phyloP scores from a whole-genome alignment of 1,139 yeast genomes.

The Taphrina flavorubra region DNA sequence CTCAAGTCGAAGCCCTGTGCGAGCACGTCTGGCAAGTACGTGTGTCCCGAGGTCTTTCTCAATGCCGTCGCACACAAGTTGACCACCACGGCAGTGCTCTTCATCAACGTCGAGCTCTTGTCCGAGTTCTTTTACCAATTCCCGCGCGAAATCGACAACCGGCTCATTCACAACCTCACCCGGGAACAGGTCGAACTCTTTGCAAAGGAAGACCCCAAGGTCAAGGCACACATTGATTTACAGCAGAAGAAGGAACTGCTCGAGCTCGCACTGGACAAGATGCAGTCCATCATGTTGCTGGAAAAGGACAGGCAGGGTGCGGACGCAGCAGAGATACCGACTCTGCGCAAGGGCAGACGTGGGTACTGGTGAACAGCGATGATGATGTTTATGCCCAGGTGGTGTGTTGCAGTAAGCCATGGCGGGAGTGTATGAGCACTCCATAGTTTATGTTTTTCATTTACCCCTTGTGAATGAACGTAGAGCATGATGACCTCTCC shows the following conservation, averaged over 20 bases:
- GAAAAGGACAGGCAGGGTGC: constrained; percentile 51
- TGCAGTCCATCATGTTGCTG: constrained; percentile 83
- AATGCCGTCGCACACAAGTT: constrained; percentile 92
- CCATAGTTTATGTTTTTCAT: neutral
- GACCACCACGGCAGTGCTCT: constrained; percentile 89
- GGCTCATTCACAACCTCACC: constrained; percentile 67
- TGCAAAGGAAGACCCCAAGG: constrained; percentile 94
- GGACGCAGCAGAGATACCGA: constrained; percentile 4
- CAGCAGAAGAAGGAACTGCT: constrained; percentile 90
- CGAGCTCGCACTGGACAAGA: constrained; percentile 80
- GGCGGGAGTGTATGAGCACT: constrained; percentile 12
- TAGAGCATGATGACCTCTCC: too few species aligned
- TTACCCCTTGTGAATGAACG: too few species aligned
- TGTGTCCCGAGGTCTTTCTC: constrained; percentile 91
- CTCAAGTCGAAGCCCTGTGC: constrained; percentile 78
- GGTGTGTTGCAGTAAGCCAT: neutral
- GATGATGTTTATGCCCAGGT: neutral
- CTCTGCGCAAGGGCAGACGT: constrained; percentile 1
- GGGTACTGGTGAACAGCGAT: constrained; percentile 8
- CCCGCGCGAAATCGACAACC: constrained; percentile 87
- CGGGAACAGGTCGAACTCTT: constrained; percentile 81
- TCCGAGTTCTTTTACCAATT: constrained; percentile 93
- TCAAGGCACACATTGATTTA: constrained; percentile 85
- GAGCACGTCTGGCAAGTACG: constrained; percentile 77
- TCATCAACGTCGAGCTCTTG: constrained; percentile 87